Conservation (phyloP, 805 yeast species). For the Candida chauliodis region DNA sequence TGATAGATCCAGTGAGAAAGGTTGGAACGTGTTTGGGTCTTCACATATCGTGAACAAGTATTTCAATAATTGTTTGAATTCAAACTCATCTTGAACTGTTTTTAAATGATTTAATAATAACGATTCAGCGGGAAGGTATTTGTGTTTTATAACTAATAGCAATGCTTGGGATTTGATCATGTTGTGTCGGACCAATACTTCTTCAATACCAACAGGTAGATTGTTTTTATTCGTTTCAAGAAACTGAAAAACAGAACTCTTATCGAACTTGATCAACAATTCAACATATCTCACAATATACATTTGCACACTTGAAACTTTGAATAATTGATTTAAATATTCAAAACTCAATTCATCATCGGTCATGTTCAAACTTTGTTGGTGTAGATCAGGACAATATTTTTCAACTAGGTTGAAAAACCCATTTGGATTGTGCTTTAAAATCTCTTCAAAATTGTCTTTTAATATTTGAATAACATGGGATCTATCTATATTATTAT, state of each 20-base stretch:
- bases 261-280: constrained; percentile 19
- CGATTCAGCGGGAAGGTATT: constrained; percentile 28
- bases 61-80: constrained; percentile 31
- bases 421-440: constrained; percentile 20
- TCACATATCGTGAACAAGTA: constrained; percentile 31
- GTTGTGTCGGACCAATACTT: constrained; percentile 12
- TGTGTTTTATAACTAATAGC: constrained; percentile 19
- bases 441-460: constrained; percentile 21
- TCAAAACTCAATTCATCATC: constrained; percentile 21
- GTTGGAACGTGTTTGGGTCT: constrained; percentile 13
- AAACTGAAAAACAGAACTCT: constrained; percentile 13
- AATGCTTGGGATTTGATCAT: constrained; percentile 30
- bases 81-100: constrained; percentile 6
- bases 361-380: constrained; percentile 26
- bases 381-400: constrained; percentile 39
- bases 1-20: constrained; percentile 11
- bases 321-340: constrained; percentile 33
- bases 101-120: constrained; percentile 20
- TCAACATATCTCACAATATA: constrained; percentile 18
- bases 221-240: constrained; percentile 10
- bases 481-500: constrained; percentile 21
- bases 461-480: constrained; percentile 21
- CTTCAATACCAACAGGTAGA: constrained; percentile 9
- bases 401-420: constrained; percentile 35
- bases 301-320: constrained; percentile 10